These are phyloP conservation scores for Orbilia oligospora DNA, from an alignment of 2,329 filamentous ascomycete genomes.

Conservation along the genomic window DNA sequence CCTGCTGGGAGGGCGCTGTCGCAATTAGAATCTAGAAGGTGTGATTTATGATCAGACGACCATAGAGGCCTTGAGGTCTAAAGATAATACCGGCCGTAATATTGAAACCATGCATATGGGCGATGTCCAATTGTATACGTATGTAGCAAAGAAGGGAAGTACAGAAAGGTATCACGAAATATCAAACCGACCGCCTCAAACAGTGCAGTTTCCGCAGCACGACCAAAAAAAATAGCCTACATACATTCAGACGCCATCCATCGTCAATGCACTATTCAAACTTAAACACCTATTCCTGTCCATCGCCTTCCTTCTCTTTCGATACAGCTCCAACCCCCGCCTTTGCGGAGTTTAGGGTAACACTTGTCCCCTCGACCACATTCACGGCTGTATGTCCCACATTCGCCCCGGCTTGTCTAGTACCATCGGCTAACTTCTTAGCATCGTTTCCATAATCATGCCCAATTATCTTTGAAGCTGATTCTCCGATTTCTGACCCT, in stretches of 20 bases:
- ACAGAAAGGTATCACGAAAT: conserved; percentile 30
- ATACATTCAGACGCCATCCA: background rate
- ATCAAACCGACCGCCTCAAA: background rate
- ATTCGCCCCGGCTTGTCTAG: conserved; percentile 53
- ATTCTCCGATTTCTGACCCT: conserved; percentile 54
- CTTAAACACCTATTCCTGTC: background rate
- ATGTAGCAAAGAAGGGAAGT: background rate
- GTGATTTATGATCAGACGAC: too few species aligned
- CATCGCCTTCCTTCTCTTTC: background rate
- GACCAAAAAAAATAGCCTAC: background rate
- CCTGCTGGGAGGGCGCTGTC: too few species aligned
- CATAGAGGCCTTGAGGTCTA: too few species aligned
- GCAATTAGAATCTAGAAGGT: too few species aligned
- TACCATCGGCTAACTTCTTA: conserved; percentile 58
- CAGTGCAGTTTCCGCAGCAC: too few species aligned
- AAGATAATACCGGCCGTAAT: background rate
- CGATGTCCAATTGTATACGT: background rate
- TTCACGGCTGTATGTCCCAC: conserved; percentile 46
- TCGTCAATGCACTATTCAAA: background rate
- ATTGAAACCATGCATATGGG: background rate
- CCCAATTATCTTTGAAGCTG: conserved; percentile 48
- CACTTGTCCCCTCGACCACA: conserved; percentile 59
- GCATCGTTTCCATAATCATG: conserved; percentile 61
- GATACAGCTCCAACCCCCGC: conserved; percentile 60
- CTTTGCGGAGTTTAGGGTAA: conserved; percentile 57